These are phyloP conservation scores for Kuraishia floccosa DNA, from an alignment of 805 yeast species.

Conservation along the genomic window DNA sequence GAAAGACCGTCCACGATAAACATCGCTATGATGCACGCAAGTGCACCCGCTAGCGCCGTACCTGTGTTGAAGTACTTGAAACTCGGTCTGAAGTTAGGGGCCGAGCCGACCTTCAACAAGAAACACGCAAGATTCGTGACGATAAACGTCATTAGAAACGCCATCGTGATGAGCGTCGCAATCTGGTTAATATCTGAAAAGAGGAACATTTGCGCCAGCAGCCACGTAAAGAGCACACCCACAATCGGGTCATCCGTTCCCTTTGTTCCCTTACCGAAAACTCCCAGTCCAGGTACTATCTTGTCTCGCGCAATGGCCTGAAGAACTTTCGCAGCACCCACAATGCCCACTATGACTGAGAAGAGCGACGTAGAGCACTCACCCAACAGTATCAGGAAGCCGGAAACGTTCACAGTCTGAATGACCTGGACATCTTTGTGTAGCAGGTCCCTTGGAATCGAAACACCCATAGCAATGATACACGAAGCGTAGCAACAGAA, in stretches of 20 bases:
- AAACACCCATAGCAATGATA: conserved; percentile 65
- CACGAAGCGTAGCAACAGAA: conserved; percentile 72
- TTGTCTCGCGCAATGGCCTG: conserved; percentile 87
- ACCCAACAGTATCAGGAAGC: conserved; percentile 67
- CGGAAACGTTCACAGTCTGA: conserved; percentile 67
- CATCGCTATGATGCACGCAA: conserved; percentile 73
- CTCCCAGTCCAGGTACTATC: conserved; percentile 67
- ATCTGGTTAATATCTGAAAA: conserved; percentile 88
- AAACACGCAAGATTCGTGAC: conserved; percentile 94
- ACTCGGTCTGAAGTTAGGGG: conserved; percentile 97
- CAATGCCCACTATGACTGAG: conserved; percentile 89
- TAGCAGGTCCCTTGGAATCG: conserved; percentile 72
- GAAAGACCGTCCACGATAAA: conserved; percentile 87
- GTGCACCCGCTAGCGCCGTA: conserved; percentile 73
- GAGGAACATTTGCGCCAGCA: conserved; percentile 72
- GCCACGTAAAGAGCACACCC: conserved; percentile 69
- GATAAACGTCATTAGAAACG: conserved; percentile 90
- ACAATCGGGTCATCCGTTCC: conserved; percentile 45
- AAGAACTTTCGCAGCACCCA: conserved; percentile 87
- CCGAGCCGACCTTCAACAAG: conserved; percentile 74
- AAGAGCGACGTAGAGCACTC: conserved; percentile 86
- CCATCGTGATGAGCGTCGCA: conserved; percentile 95
- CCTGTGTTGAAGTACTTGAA: conserved; percentile 75
- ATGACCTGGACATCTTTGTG: conserved; percentile 75
- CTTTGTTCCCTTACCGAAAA: conserved; percentile 40